Evolutionary conservation across 1,139 yeast genomes (phyloP), one percentile per base, ranked within the genome.

Genomic region (Kluyveromyces sp.): DNA sequence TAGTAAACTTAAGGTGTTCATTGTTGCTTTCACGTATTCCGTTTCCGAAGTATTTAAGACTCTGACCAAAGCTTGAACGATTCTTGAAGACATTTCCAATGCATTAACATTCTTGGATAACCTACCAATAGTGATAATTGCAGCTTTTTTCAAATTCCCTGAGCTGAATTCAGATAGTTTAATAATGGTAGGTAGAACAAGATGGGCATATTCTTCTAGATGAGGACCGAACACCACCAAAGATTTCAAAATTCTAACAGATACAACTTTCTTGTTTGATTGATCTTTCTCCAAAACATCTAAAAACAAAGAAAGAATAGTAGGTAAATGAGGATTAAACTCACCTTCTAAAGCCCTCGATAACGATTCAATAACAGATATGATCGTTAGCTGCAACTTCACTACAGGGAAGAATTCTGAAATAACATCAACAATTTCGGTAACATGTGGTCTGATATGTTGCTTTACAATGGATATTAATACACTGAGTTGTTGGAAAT

Each of bases 331-430:
- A 64, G 83, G 74, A 57, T 88, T 90, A 68, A 94, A 92, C 58
- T 92, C 98, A 2, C 96, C 95, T 51, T 88, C 96, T 46, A 92
- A 71, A 0, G 97, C 92, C 45, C 79, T 77, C 0, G 97, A 86
- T 41, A 92, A 79, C 1, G 92, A 79, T 59, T 92, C 97, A 34
- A 90, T 79, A 41, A 92, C 75, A 31, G 83, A 78, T 39, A 92
- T 79, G 31, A 92, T 85, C 0, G 92, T 84, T 2, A 82, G 80
- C 58, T 90, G 95, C 45, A 89, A 69, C 50, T 81, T 78, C 15
- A 79, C 72, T 42, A 78, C 74, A 4, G 77, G 71, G 65, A 90
- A 90, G 54, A 81, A 86, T 52, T 86, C 94, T 53, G 80, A 79
- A 42, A 89, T 79, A 1, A 85, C 81, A 5, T 71, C 79, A 59